Conservation (phyloP, 2,329 filamentous ascomycete species). For the Penicillium hesseltinei region DNA sequence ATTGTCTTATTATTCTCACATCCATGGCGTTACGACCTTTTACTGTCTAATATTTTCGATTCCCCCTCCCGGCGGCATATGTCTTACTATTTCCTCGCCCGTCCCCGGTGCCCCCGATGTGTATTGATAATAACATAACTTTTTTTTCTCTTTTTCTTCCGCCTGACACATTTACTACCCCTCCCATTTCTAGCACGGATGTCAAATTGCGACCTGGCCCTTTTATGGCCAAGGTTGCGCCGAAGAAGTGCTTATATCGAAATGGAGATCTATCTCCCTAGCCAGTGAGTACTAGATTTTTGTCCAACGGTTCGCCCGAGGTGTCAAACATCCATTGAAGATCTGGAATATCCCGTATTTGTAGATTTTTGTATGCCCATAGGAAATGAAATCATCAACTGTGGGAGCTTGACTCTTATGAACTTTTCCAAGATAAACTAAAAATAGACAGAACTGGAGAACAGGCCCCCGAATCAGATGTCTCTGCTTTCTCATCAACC, state of each 20-base stretch:
- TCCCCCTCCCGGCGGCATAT: constrained; percentile 29
- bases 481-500: constrained; percentile 17
- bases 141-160: constrained; percentile 9
- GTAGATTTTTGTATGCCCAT: constrained; percentile 13
- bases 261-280: constrained; percentile 19
- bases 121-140: constrained; percentile 35
- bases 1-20: constrained; percentile 24
- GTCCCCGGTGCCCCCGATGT: constrained; percentile 26
- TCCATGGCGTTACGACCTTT: constrained; percentile 34
- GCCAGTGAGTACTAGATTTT: constrained; percentile 47
- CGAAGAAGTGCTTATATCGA: constrained; percentile 95
- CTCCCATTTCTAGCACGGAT: constrained; percentile 74
- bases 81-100: constrained; percentile 26
- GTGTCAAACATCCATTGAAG: constrained; percentile 47
- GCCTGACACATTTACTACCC: neutral
- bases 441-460: neutral
- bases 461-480: constrained; percentile 14
- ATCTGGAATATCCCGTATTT: constrained; percentile 63
- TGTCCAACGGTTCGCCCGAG: constrained; percentile 34
- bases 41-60: constrained; percentile 25
- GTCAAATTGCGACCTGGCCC: constrained; percentile 97
- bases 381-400: neutral
- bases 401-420: neutral
- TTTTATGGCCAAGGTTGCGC: constrained; percentile 87
- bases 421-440: neutral